A percentile compares a stretch with the other conserved stretches of the same genome.
phyloP scores from a whole-genome alignment of 176 grass and related monocot genomes.

The Echinochloa phyllopogon region DNA sequence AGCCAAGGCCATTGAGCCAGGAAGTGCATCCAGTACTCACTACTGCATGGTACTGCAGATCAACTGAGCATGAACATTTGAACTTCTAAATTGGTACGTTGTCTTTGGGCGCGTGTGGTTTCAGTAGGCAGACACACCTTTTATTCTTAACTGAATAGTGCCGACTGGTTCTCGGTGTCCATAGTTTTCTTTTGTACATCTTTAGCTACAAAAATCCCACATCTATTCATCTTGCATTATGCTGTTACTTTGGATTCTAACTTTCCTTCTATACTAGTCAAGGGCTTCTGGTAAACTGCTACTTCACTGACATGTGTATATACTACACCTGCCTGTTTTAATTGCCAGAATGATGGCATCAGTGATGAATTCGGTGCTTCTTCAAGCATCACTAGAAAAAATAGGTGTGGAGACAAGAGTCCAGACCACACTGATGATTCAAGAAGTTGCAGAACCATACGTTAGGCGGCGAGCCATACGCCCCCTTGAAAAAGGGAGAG shows the following conservation, averaged over 20 bases:
- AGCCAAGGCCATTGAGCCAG: not conserved
- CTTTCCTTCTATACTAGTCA: conserved; percentile 32
- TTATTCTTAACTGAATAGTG: not conserved
- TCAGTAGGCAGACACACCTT: not conserved
- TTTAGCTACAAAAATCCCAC: conserved; percentile 6
- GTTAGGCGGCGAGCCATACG: conserved; percentile 79
- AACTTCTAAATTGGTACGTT: conserved; percentile 33
- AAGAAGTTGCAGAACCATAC: conserved; percentile 88
- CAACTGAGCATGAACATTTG: not conserved
- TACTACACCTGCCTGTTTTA: conserved; percentile 10
- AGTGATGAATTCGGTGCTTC: conserved; percentile 85
- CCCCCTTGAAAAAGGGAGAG: conserved; percentile 91
- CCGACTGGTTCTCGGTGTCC: not conserved
- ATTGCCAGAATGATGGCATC: conserved; percentile 91
- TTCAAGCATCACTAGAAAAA: conserved; percentile 90
- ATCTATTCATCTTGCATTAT: not conserved
- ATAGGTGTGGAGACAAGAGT: conserved; percentile 78
- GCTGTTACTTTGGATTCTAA: conserved; percentile 15
- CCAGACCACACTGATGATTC: conserved; percentile 79
- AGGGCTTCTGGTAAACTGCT: conserved; percentile 19
- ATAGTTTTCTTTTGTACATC: not conserved
- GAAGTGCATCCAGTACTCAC: not conserved
- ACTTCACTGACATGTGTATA: conserved; percentile 5
- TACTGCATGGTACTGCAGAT: not conserved
- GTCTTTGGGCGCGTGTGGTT: not conserved